phyloP scores from a whole-genome alignment of 441 rosid species.

The Melianthus villosus region DNA sequence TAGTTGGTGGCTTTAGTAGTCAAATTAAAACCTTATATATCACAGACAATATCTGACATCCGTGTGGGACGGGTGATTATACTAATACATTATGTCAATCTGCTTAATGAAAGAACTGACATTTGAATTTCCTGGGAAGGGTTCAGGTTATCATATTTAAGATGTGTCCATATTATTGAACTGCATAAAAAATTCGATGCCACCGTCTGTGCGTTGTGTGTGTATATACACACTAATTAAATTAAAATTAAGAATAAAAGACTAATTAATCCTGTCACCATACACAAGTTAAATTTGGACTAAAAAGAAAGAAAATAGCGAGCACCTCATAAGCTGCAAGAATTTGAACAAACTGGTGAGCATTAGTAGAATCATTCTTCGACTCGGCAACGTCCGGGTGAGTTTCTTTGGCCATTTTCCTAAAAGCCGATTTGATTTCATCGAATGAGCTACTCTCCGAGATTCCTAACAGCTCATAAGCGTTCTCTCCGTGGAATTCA shows the following conservation, averaged over 20 bases:
- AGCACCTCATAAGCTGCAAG: conserved; percentile 85
- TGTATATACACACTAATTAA: no score
- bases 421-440: conserved; percentile 78
- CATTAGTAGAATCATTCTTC: conserved; percentile 22
- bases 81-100: no score
- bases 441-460: conserved; percentile 49
- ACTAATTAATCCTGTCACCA: not conserved
- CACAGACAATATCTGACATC: no score
- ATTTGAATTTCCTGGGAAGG: no score
- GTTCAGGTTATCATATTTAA: no score
- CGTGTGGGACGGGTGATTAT: no score
- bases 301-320: not conserved
- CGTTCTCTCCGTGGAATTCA: conserved; percentile 49
- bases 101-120: no score
- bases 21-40: no score
- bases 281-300: not conserved
- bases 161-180: no score
- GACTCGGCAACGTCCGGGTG: conserved; percentile 63
- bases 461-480: conserved; percentile 58
- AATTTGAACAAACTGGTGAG: conserved; percentile 60
- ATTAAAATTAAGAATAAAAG: not conserved
- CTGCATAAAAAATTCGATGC: no score
- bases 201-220: no score
- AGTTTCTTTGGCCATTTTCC: conserved; percentile 69
- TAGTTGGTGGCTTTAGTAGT: no score